Conservation (phyloP, 164 flowering plant genomes). For the Umbellularia californica region DNA sequence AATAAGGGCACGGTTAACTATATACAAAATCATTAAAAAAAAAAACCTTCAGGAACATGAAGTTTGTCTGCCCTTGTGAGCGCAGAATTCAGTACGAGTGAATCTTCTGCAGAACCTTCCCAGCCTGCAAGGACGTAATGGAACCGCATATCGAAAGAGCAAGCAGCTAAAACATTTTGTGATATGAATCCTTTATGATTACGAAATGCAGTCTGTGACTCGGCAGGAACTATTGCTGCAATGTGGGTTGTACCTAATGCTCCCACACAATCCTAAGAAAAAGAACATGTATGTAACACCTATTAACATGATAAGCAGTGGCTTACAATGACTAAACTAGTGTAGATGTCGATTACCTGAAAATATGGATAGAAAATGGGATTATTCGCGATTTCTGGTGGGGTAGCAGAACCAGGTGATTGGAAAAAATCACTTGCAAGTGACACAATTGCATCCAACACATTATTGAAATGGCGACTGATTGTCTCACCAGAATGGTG, state of each 20-base stretch:
- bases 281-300: neutral
- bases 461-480: slow-evolving; percentile 4
- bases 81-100: slow-evolving; percentile 61
- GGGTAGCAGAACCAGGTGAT: neutral
- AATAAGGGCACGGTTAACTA: neutral
- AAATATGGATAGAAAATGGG: slow-evolving; percentile 4
- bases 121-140: slow-evolving; percentile 79
- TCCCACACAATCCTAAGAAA: slow-evolving; percentile 68
- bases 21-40: too few species aligned
- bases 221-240: slow-evolving; percentile 74
- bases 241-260: slow-evolving; percentile 70
- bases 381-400: neutral
- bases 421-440: neutral
- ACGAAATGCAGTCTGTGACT: slow-evolving; percentile 70
- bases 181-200: slow-evolving; percentile 52
- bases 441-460: slow-evolving; percentile 4
- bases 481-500: slow-evolving; percentile 7
- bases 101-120: slow-evolving; percentile 82
- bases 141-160: slow-evolving; percentile 77
- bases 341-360: slow-evolving; percentile 1
- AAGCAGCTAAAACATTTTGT: slow-evolving; percentile 81
- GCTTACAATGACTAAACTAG: neutral
- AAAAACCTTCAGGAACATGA: slow-evolving; percentile 56
- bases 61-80: slow-evolving; percentile 75
- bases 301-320: neutral